Evolutionary conservation across 2,329 filamentous ascomycete species (phyloP).

Genomic region (Cercospora beticola): DNA sequence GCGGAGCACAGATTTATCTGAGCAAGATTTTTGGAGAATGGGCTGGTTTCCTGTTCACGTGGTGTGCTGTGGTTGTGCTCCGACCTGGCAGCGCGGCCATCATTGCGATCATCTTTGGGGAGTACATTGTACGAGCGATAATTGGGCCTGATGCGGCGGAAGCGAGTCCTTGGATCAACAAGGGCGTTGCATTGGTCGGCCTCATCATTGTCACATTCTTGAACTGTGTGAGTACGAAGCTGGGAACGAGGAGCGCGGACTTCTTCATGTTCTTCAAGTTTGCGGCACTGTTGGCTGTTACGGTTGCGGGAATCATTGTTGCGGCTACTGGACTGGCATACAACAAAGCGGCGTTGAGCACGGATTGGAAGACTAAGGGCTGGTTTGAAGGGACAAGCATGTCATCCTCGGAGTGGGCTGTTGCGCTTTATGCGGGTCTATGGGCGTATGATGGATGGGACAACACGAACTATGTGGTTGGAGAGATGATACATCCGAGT

Average conservation of each 20-base stretch:
- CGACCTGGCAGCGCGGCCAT: conserved; percentile 94
- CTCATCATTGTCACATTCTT: conserved; percentile 75
- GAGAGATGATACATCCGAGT: conserved; percentile 88
- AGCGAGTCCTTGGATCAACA: conserved; percentile 84
- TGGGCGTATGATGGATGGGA: conserved; percentile 99
- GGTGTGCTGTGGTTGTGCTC: conserved; percentile 89
- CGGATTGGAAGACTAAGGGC: conserved; percentile 74
- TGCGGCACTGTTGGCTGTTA: conserved; percentile 80
- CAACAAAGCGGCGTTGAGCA: conserved; percentile 60
- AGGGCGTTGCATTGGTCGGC: conserved; percentile 76
- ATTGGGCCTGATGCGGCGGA: conserved; percentile 83
- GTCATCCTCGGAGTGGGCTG: conserved; percentile 82
- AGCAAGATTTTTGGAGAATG: conserved; percentile 96
- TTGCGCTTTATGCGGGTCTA: conserved; percentile 89
- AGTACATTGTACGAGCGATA: conserved; percentile 87
- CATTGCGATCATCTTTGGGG: conserved; percentile 95
- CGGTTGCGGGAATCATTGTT: conserved; percentile 83
- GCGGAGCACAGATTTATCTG: conserved; percentile 89
- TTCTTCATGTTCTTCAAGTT: conserved; percentile 98
- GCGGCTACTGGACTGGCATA: conserved; percentile 80
- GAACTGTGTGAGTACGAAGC: conserved; percentile 86
- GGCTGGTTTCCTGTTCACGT: conserved; percentile 90
- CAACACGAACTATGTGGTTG: conserved; percentile 97
- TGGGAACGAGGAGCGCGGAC: conserved; percentile 85
- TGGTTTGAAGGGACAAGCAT: conserved; percentile 88